Base-by-base conservation (phyloP, 2,329 filamentous ascomycete genomes). In the Fusarium aywerte region DNA sequence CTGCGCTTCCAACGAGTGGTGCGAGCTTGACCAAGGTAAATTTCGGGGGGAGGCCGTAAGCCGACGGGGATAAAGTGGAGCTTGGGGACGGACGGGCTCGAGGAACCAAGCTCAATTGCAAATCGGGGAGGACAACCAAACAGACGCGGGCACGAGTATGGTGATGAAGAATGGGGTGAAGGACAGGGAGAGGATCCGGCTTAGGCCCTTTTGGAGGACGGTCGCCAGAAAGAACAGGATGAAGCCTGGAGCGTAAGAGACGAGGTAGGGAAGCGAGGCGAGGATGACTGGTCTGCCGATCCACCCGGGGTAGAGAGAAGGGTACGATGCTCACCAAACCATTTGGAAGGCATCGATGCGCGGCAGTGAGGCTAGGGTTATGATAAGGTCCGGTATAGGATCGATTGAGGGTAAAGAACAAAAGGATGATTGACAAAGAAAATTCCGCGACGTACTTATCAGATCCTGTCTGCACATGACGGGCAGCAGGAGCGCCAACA, bases 361-460 rank as follows among this genome's bases (percentile, higher is more conserved):
- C 59, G 47, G 39, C 42, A 43, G n/a, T 38, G 54, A 65, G 29
- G 27, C 43, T 23, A 42, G 43, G 29, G 38, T 51, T 32, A 33
- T 49, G 40, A 59, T 21, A 47, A 29, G 39, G 35, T 50, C 33
- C 33, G 59, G 39, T 51, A 38, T 51, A 48, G 36, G 47, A n/a
- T n/a, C 32, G 16, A 21, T 27, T 16, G 39, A 54, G 42, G 39
- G 48, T 52, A 25, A 43, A 49, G 33, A 35, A 35, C 32, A 50
- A 42, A 21, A 62, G 53, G 23, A 52, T 29, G 49, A 25, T 59
- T 21, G 31, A 38, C 32, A 31, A 49, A 61, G 25, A 50, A 60
- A 50, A 67, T 42, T 43, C 32, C 51, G 32, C 49, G 18, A 85
- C 85, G 79, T 79, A 88, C 86, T 88, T 88, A 71, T 88, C 86